Conservation (phyloP, 1,284 basidiomycete genomes). For the Moesziomyces sp. region DNA sequence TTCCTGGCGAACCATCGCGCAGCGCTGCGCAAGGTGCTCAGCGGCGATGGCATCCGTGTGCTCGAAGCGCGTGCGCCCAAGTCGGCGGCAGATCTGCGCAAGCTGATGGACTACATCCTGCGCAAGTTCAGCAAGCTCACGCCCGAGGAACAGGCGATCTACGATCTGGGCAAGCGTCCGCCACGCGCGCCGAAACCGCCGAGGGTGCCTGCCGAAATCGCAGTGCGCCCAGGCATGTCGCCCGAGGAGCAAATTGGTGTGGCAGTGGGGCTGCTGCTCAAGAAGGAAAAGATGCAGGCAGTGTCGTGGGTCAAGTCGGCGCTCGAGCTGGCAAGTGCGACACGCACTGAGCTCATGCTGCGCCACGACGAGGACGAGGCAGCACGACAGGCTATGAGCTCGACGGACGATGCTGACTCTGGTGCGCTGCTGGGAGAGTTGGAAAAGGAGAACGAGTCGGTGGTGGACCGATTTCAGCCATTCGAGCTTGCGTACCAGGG, state of each 20-base stretch:
- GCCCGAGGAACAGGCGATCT: slow-evolving; percentile 54
- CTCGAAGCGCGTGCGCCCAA: slow-evolving; percentile 37
- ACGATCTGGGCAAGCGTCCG: slow-evolving; percentile 50
- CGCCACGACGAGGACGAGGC: slow-evolving; percentile 32
- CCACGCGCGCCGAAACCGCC: slow-evolving; percentile 48
- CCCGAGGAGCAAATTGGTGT: slow-evolving; percentile 60
- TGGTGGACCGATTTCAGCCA: slow-evolving; percentile 33
- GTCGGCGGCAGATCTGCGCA: slow-evolving; percentile 48
- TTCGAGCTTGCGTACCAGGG: slow-evolving; percentile 37
- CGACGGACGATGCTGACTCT: slow-evolving; percentile 7
- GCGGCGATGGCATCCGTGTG: slow-evolving; percentile 33
- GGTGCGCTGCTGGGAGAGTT: slow-evolving; percentile 24
- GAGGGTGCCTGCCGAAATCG: slow-evolving; percentile 55
- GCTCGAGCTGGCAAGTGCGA: slow-evolving; percentile 58
- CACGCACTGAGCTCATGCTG: slow-evolving; percentile 49
- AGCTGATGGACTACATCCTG: slow-evolving; percentile 57
- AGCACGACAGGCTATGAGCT: slow-evolving; percentile 4
- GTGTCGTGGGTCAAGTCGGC: slow-evolving; percentile 64
- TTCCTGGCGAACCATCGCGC: slow-evolving; percentile 48
- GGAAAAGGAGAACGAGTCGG: slow-evolving; percentile 35
- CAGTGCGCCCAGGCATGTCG: slow-evolving; percentile 49
- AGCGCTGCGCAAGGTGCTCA: slow-evolving; percentile 40
- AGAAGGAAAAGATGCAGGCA: slow-evolving; percentile 59
- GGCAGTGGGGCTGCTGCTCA: slow-evolving; percentile 59
- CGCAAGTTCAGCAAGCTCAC: slow-evolving; percentile 60